These are phyloP conservation scores for Pichia nanzhaoensis DNA, from an alignment of 805 yeast genomes.

Conservation along the genomic window DNA sequence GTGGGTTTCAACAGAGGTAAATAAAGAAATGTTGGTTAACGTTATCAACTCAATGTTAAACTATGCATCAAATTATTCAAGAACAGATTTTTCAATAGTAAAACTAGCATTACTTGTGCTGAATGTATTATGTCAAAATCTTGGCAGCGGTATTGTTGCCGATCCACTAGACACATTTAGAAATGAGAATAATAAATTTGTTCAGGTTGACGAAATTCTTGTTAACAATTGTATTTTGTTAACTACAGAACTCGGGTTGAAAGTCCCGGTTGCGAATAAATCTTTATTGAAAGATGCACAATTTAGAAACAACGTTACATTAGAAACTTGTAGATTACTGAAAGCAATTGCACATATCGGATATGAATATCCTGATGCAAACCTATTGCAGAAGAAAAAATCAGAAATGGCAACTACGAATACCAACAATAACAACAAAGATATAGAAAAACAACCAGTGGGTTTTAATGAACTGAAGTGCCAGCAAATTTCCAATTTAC, in stretches of 20 bases:
- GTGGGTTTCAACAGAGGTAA: conserved; percentile 55
- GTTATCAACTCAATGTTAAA: conserved; percentile 59
- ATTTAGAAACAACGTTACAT: conserved; percentile 57
- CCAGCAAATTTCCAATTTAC: conserved; percentile 25
- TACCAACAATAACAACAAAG: conserved; percentile 23
- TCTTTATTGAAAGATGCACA: conserved; percentile 69
- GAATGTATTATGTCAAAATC: conserved; percentile 50
- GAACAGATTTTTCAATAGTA: conserved; percentile 57
- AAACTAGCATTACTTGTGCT: conserved; percentile 67
- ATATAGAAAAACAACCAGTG: conserved; percentile 32
- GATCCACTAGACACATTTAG: conserved; percentile 53
- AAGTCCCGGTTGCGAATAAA: conserved; percentile 38
- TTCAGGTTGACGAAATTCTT: conserved; percentile 65
- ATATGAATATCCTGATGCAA: conserved; percentile 26
- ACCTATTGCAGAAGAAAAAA: conserved; percentile 18
- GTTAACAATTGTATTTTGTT: conserved; percentile 61
- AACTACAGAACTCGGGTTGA: conserved; percentile 75
- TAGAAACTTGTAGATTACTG: conserved; percentile 64
- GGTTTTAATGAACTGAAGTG: conserved; percentile 27
- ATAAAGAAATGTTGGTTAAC: conserved; percentile 51
- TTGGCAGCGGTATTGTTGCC: conserved; percentile 64
- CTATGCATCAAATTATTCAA: conserved; percentile 47
- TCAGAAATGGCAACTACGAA: conserved; percentile 1
- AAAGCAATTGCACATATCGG: conserved; percentile 46
- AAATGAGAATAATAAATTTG: conserved; percentile 40